Percentiles rank a stretch among this genome's conserved stretches.
Evolutionary conservation across 305 asterid genomes (phyloP).

Genomic region (Andrographis paniculata): DNA sequence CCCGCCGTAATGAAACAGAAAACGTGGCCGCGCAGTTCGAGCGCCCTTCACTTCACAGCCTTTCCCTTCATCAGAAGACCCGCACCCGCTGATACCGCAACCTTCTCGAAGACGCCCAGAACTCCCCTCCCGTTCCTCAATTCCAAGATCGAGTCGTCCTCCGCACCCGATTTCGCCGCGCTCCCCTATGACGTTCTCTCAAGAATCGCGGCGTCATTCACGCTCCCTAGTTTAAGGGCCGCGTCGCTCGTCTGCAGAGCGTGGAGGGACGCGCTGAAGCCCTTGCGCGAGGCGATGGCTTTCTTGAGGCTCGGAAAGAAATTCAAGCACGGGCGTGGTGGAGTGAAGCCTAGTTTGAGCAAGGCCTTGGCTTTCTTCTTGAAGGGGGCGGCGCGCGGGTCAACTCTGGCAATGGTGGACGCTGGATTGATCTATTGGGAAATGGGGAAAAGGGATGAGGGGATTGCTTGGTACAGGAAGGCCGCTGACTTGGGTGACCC

Average conservation of each 20-base stretch:
- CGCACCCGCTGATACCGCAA: constrained; percentile 12
- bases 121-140: not conserved
- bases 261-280: constrained; percentile 83
- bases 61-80: constrained; percentile 31
- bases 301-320: constrained; percentile 58
- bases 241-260: constrained; percentile 74
- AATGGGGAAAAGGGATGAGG: constrained; percentile 53
- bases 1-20: constrained; percentile 28
- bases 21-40: constrained; percentile 62
- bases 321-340: constrained; percentile 76
- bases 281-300: constrained; percentile 70
- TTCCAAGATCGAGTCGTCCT: constrained; percentile 9
- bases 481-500: constrained; percentile 79
- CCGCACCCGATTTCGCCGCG: constrained; percentile 31
- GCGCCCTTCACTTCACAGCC: constrained; percentile 37
- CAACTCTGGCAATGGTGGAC: constrained; percentile 82
- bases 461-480: constrained; percentile 43
- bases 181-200: constrained; percentile 59
- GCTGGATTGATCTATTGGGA: constrained; percentile 84
- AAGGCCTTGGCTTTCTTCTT: constrained; percentile 72
- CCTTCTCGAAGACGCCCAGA: constrained; percentile 18
- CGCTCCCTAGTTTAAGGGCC: constrained; percentile 45
- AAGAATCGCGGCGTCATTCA: constrained; percentile 52
- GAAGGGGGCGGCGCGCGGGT: constrained; percentile 89
- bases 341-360: constrained; percentile 37